A percentile compares a stretch with the other conserved stretches of the same genome.
phyloP scores from a whole-genome alignment of 495 filamentous ascomycete species.

The Talaromyces liani region DNA sequence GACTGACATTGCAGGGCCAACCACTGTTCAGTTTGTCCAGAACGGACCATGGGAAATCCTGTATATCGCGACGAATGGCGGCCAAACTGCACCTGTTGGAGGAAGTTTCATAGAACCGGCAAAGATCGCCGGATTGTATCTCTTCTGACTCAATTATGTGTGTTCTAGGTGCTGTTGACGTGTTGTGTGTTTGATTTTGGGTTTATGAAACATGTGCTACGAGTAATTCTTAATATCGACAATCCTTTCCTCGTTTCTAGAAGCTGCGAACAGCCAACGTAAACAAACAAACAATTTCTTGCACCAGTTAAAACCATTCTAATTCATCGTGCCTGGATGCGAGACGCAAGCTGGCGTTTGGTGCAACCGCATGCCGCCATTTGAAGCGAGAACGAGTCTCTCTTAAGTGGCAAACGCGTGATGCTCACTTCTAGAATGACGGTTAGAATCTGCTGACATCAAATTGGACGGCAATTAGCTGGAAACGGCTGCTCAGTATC shows the following conservation, averaged over 20 bases:
- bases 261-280: background rate
- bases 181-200: background rate
- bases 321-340: background rate
- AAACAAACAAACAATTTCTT: background rate
- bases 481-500: background rate
- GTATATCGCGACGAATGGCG: slow-evolving; percentile 25
- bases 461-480: background rate
- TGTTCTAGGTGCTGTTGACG: background rate
- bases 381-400: background rate
- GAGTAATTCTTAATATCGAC: background rate
- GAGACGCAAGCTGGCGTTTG: background rate
- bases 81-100: slow-evolving; percentile 20
- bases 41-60: slow-evolving; percentile 16
- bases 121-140: slow-evolving; percentile 16
- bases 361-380: background rate
- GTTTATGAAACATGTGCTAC: background rate
- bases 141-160: background rate
- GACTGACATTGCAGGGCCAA: slow-evolving; percentile 20
- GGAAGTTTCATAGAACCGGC: slow-evolving; percentile 23
- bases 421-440: background rate
- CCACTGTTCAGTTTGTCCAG: slow-evolving; percentile 17
- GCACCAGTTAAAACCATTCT: background rate
- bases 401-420: background rate
- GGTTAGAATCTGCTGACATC: background rate
- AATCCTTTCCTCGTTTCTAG: background rate